phyloP scores from a whole-genome alignment of 2,329 filamentous ascomycete species.

The Graphilbum ipis-grandicollis region DNA sequence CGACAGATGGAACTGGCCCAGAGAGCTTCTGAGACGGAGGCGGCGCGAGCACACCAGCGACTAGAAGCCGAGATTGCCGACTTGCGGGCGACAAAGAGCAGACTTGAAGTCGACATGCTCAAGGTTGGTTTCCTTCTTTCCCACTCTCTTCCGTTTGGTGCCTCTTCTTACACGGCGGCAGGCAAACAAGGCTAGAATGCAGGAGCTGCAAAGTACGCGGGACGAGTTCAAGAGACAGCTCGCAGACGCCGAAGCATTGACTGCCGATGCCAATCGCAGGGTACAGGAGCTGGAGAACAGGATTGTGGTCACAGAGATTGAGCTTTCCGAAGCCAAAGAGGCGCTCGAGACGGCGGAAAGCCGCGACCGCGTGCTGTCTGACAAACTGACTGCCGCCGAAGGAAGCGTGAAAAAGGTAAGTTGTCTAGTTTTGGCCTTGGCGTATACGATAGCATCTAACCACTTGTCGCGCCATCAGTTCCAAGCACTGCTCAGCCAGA shows the following conservation, averaged over 20 bases:
- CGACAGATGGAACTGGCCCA: slow-evolving; percentile 21
- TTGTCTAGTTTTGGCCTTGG: no score
- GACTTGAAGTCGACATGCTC: slow-evolving; percentile 43
- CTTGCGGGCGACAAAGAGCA: slow-evolving; percentile 39
- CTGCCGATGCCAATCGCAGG: slow-evolving; percentile 8
- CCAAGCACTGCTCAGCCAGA: slow-evolving; percentile 22
- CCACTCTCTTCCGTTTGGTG: neutral
- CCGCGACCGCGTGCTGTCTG: slow-evolving; percentile 13
- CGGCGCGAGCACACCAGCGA: slow-evolving; percentile 28
- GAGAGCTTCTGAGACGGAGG: slow-evolving; percentile 29
- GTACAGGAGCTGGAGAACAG: slow-evolving; percentile 14
- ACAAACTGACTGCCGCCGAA: slow-evolving; percentile 12
- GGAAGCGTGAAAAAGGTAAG: slow-evolving; percentile 15
- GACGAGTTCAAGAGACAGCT: slow-evolving; percentile 28
- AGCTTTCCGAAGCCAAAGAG: slow-evolving; percentile 8
- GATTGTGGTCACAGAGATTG: slow-evolving; percentile 10
- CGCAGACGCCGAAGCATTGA: slow-evolving; percentile 11
- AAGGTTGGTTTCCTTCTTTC: slow-evolving; percentile 23
- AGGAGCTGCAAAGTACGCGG: slow-evolving; percentile 40
- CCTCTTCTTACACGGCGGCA: slow-evolving; percentile 13
- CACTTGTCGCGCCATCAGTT: slow-evolving; percentile 15
- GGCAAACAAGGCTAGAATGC: slow-evolving; percentile 40
- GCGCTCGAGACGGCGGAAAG: slow-evolving; percentile 13
- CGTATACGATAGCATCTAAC: no score
- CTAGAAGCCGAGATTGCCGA: slow-evolving; percentile 46